Evolutionary conservation across 768 basidiomycete genomes (phyloP).

Genomic region (Cystobasidium onofrii): DNA sequence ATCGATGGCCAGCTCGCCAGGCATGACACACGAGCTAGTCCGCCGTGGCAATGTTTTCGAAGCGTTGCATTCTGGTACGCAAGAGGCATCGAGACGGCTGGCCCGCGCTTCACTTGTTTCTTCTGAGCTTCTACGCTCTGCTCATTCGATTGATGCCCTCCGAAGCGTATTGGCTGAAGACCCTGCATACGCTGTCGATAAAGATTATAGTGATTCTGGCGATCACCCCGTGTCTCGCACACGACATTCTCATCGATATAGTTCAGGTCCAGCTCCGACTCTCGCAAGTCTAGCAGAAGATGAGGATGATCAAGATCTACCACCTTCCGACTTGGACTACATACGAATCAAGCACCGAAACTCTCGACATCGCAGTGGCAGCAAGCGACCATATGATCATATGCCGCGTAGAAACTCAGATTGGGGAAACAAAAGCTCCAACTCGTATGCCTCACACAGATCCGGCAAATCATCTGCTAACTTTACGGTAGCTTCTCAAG

Average conservation of each 20-base stretch:
- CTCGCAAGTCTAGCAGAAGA: slow-evolving; percentile 26
- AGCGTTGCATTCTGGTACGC: not conserved
- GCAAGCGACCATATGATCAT: not conserved
- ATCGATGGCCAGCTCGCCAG: slow-evolving; percentile 15
- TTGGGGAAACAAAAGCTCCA: not conserved
- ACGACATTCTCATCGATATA: slow-evolving; percentile 2
- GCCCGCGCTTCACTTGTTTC: slow-evolving; percentile 18
- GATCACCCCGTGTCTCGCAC: not conserved
- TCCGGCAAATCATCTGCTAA: not conserved
- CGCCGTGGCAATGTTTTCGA: slow-evolving; percentile 1
- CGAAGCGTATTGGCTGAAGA: not conserved
- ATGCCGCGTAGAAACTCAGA: not conserved
- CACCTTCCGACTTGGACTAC: not conserved
- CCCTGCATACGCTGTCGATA: not conserved
- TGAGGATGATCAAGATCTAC: not conserved
- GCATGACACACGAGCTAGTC: slow-evolving; percentile 12
- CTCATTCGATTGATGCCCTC: slow-evolving; percentile 1
- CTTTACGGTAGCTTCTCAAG: slow-evolving; percentile 12
- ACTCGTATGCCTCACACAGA: not conserved
- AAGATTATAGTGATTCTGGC: not conserved
- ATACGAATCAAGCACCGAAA: not conserved
- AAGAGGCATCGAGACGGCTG: not conserved
- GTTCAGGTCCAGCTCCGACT: slow-evolving; percentile 23
- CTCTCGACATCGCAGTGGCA: not conserved
- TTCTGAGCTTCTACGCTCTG: not conserved